Evolutionary conservation across 179 eudicot species (phyloP), one percentile per base, ranked within the genome.

Genomic region (Vitellaria paradoxa): DNA sequence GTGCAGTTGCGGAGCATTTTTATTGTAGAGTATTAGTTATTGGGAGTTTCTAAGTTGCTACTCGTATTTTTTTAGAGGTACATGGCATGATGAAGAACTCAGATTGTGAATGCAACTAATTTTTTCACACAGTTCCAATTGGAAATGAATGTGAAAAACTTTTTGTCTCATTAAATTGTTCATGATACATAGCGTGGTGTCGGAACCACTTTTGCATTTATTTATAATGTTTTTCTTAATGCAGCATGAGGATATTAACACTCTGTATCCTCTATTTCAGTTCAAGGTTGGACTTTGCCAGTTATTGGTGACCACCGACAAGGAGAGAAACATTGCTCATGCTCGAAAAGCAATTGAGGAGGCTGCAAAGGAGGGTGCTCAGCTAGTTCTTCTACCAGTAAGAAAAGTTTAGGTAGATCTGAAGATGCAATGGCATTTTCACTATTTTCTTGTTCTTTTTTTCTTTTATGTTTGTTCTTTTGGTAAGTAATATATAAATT

Each of bases 201-300:
- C 5, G 20, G 17, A 46, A n/a, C 9, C 0, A 75, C 17, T 47
- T 47, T n/a, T 63, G 57, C 57, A 21, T 11, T 74, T 24, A 10
- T 66, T 66, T 40, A 2, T 66, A 46, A 47, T 17, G 72, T 9
- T 21, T 10, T n/a, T 20, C 8, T 52, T 26, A 21, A 5, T 21
- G 73, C 4, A 13, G 18, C 60, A 50, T 20, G 20, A 49, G 60
- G 20, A 15, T 4, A 62, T 6, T 62, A 47, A 62, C 45, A 17
- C 46, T 62, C 12, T 75, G 47, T 50, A 21, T 26, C 26, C 10
- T 75, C 30, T 26, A n/a, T 74, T 79, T 70, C 88, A 94, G 97
- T 94, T 90, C 76, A 94, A 90, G 77, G 90, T 95, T 82, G 97
- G 87, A 57, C 88, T 95, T 57, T 95, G 99, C 83, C 97, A 95